phyloP scores from a whole-genome alignment of 225 moss, liverwort and hornwort species.

The Physcomitrellopsis africana region DNA sequence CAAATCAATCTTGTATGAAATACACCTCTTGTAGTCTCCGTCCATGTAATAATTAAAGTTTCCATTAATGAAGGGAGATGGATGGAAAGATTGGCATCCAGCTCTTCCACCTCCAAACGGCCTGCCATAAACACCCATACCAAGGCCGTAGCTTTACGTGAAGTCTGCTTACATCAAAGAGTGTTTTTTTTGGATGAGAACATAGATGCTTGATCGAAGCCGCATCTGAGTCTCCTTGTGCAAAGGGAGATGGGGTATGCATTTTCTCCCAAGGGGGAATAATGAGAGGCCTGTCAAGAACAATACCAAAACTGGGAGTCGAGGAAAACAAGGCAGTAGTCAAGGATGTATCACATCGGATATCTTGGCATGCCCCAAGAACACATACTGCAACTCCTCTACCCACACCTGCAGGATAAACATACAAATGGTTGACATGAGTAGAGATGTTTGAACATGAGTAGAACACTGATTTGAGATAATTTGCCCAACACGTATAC shows the following conservation, averaged over 20 bases:
- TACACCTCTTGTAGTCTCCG: background rate
- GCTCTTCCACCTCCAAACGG: constrained; percentile 21
- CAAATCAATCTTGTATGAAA: background rate
- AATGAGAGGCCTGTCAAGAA: constrained; percentile 4
- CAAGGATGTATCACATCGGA: constrained; percentile 73
- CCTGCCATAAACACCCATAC: background rate
- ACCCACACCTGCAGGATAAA: constrained; percentile 74
- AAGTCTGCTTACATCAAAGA: too few species aligned
- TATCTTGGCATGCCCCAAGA: constrained; percentile 57
- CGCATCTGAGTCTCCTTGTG: constrained; percentile 2
- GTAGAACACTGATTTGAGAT: background rate
- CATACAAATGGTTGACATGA: constrained; percentile 5
- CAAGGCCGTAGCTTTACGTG: too few species aligned
- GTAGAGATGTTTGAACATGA: background rate
- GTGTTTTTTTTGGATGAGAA: too few species aligned
- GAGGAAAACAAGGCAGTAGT: constrained; percentile 12
- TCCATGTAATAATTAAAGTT: background rate
- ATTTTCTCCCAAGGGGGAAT: background rate
- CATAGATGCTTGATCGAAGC: background rate
- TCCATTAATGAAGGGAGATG: background rate
- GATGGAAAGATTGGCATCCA: background rate
- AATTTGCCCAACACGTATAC: background rate
- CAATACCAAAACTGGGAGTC: background rate
- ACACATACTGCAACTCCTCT: constrained; percentile 87
- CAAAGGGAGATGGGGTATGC: background rate